A percentile compares a stretch with the other conserved stretches of the same genome.
Evolutionary conservation across 371 early-diverging fungal genomes (phyloP).

Genomic region (Catenaria anguillulae): DNA sequence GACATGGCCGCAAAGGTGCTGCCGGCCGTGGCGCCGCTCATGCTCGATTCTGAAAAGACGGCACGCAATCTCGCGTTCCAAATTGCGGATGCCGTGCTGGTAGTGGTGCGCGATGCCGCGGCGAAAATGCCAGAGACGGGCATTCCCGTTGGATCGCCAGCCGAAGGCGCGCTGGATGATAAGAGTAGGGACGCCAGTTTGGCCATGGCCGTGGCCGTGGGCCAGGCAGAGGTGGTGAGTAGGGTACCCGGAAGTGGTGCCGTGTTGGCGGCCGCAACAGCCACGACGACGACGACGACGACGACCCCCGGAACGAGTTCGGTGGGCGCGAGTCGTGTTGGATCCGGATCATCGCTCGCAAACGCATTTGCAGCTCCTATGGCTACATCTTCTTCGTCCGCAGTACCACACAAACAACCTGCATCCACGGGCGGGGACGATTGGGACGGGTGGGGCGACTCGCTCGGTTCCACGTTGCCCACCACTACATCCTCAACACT

Average conservation of each 20-base stretch:
- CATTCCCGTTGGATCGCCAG: neutral
- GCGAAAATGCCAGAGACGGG: neutral
- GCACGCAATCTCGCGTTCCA: neutral
- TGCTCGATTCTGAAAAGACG: slow-evolving; percentile 71
- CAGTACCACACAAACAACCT: too few species aligned
- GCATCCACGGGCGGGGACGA: neutral
- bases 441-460: neutral
- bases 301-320: neutral
- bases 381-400: neutral
- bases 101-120: neutral
- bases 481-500: neutral
- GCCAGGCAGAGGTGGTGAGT: neutral
- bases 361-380: neutral
- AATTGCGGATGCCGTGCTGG: neutral
- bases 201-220: neutral
- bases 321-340: neutral
- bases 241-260: neutral
- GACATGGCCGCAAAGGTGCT: slow-evolving; percentile 58
- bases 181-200: neutral
- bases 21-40: slow-evolving; percentile 51
- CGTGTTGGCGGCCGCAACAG: neutral
- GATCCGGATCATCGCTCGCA: neutral
- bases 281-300: neutral
- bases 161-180: neutral
- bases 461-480: neutral